Conservation (phyloP, 352 stramenopile genomes). For the Thraustotheca clavata region DNA sequence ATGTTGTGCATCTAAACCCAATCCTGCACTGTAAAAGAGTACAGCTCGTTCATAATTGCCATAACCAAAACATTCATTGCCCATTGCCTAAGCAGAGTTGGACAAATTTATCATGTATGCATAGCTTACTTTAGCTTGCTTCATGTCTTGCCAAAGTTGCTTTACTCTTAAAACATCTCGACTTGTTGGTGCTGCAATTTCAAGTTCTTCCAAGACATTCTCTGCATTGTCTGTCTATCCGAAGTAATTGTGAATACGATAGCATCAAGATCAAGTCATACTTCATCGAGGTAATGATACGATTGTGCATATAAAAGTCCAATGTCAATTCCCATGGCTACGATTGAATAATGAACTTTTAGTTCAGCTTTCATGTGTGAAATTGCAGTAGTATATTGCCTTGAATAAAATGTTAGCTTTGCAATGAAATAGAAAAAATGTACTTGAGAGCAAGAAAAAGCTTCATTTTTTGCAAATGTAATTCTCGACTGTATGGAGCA, state of each 20-base stretch:
- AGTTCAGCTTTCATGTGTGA: conserved; percentile 44
- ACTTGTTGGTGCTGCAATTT: conserved; percentile 56
- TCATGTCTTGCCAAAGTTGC: conserved; percentile 52
- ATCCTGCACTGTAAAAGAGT: conserved; percentile 50
- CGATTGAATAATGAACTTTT: conserved; percentile 36
- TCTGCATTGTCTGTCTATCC: conserved; percentile 37
- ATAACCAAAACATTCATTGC: conserved; percentile 57
- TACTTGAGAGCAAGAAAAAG: conserved; percentile 63
- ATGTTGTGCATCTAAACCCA: conserved; percentile 52
- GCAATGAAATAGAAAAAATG: conserved; percentile 11
- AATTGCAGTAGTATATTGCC: conserved; percentile 42
- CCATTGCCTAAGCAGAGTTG: conserved; percentile 5
- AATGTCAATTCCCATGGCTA: conserved; percentile 52
- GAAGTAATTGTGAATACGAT: neutral
- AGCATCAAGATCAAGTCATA: neutral
- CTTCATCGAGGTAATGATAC: conserved; percentile 70
- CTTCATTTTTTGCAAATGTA: conserved; percentile 57
- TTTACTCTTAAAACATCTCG: conserved; percentile 64
- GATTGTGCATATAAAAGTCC: conserved; percentile 40
- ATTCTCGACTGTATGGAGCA: conserved; percentile 37
- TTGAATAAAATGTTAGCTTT: conserved; percentile 22
- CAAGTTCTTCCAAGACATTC: conserved; percentile 41
- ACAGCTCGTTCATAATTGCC: conserved; percentile 46
- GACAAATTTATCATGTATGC: neutral
- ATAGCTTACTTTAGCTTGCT: conserved; percentile 39